These are phyloP conservation scores for Pachyrhizus erosus DNA, from an alignment of 306 rosid species.

Conservation along the genomic window DNA sequence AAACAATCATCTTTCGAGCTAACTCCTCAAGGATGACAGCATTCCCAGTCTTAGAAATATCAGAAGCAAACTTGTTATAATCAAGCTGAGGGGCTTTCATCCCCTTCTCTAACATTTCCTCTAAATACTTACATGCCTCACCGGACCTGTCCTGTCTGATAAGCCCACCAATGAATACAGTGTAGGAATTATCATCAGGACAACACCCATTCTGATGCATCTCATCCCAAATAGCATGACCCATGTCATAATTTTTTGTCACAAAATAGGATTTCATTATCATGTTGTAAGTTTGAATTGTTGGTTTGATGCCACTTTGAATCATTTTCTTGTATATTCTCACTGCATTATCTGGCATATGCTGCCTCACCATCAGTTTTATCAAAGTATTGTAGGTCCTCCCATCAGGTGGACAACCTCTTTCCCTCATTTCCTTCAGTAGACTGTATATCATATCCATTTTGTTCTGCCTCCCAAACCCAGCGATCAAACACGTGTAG, in stretches of 20 bases:
- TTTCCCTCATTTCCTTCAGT: conserved; percentile 71
- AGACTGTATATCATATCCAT: conserved; percentile 69
- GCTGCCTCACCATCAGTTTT: conserved; percentile 73
- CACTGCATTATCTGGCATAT: conserved; percentile 80
- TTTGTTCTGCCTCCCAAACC: conserved; percentile 83
- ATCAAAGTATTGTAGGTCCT: conserved; percentile 79
- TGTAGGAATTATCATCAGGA: conserved; percentile 85
- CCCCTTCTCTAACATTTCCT: conserved; percentile 87
- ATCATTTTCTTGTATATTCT: conserved; percentile 81
- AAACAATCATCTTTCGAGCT: conserved; percentile 75
- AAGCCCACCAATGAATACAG: conserved; percentile 79
- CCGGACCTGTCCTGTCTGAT: conserved; percentile 71
- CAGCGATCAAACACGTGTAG: conserved; percentile 81
- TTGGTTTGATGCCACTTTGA: conserved; percentile 63
- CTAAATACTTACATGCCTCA: conserved; percentile 79
- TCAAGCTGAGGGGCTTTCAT: conserved; percentile 94
- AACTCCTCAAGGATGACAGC: conserved; percentile 75
- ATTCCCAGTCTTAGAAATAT: conserved; percentile 79
- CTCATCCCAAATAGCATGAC: conserved; percentile 71
- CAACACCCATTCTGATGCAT: conserved; percentile 76
- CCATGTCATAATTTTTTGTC: conserved; percentile 73
- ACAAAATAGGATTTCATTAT: conserved; percentile 84
- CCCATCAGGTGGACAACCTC: conserved; percentile 75
- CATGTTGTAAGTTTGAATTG: conserved; percentile 91
- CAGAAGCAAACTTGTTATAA: conserved; percentile 81